These are phyloP conservation scores for Mucuna pruriens DNA, from an alignment of 306 rosid species.

Conservation along the genomic window DNA sequence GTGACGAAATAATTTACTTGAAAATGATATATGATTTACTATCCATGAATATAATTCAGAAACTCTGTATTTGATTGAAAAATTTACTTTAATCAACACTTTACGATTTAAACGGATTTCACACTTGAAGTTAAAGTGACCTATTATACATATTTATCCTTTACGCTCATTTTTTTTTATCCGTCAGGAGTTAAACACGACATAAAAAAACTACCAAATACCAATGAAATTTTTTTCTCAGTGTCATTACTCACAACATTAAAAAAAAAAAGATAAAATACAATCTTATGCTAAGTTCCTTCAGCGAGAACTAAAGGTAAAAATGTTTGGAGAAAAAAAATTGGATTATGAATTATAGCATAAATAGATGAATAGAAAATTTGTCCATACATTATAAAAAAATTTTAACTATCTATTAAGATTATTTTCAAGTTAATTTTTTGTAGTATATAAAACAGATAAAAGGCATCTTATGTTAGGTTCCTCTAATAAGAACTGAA, in stretches of 20 bases:
- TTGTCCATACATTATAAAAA: background rate
- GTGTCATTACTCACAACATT: background rate
- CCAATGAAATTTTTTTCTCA: no score
- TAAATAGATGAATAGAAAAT: background rate
- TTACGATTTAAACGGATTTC: no score
- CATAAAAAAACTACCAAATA: no score
- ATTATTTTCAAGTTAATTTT: background rate
- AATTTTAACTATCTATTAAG: background rate
- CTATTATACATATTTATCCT: no score
- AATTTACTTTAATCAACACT: no score
- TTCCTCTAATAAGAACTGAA: background rate
- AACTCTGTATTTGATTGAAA: no score
- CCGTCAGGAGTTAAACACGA: no score
- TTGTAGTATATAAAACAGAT: background rate
- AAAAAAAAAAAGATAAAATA: background rate
- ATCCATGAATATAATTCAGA: no score
- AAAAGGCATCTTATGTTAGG: background rate
- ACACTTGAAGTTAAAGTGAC: no score
- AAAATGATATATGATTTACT: no score
- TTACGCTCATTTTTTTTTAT: no score
- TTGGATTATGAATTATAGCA: background rate
- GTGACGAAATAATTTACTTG: no score
- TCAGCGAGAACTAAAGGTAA: background rate
- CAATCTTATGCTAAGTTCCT: background rate
- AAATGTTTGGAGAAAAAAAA: background rate